Evolutionary conservation across 176 grass and related monocot genomes (phyloP).

Genomic region (Hsuehochloa calcarea): DNA sequence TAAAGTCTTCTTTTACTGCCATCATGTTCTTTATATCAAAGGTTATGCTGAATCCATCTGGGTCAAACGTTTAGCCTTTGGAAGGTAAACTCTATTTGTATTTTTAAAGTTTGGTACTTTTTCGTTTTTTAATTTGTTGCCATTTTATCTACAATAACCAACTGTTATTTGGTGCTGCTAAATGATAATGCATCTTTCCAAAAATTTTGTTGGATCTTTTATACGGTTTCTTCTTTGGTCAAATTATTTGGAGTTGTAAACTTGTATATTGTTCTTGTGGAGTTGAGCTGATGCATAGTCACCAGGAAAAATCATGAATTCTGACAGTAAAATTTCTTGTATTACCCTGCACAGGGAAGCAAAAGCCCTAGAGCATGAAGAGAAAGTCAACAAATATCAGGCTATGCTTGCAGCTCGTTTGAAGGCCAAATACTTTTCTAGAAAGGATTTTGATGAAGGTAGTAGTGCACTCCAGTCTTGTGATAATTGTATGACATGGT

Average conservation of each 20-base stretch:
- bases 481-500: background rate
- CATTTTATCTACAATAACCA: background rate
- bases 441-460: slow-evolving; percentile 47
- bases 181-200: slow-evolving; percentile 1
- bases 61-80: background rate
- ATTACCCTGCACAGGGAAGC: slow-evolving; percentile 16
- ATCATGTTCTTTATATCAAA: background rate
- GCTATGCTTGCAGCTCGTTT: slow-evolving; percentile 49
- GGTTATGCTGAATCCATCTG: background rate
- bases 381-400: slow-evolving; percentile 51
- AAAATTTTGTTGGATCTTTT: background rate
- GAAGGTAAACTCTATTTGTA: background rate
- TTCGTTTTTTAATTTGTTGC: background rate
- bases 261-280: background rate
- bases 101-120: background rate
- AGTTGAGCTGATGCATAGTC: slow-evolving; percentile 11
- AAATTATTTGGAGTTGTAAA: background rate
- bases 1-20: background rate
- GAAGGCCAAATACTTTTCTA: slow-evolving; percentile 68
- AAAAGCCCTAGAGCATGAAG: slow-evolving; percentile 20
- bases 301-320: slow-evolving; percentile 5
- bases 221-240: background rate
- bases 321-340: background rate
- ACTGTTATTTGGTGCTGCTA: background rate
- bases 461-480: background rate